Base-by-base conservation (phyloP, 2,329 filamentous ascomycete species). In the Knufia petricola region DNA sequence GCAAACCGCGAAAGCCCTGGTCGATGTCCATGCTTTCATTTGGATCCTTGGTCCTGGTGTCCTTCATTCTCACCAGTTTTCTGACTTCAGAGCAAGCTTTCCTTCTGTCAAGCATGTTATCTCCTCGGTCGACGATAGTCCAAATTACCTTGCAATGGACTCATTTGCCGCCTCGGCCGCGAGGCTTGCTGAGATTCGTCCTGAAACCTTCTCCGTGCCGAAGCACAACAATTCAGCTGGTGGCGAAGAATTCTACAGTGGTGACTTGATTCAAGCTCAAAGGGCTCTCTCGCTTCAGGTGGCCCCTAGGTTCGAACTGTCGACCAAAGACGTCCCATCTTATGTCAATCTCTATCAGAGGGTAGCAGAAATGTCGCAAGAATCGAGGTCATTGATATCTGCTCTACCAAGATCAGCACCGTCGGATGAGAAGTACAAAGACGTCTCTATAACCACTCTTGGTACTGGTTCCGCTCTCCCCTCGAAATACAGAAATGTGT, bases 401-500 rank as follows among this genome's bases (percentile, higher is more conserved):
- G n/a, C 19, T 4, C 24, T 26, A 13, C 3, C 9, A 6, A n/a
- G 20, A 3, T 7, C 19, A n/a, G 6, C 20, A 4, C 6, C 31
- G 38, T 38, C 32, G 12, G 34, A 13, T 13, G 21, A 47, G 23
- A 9, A 32, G 13, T 48, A 42, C 28, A 23, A 48, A 17, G 46
- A 48, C 21, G 24, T 48, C 17, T 23, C 37, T 64, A 79, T 98
- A 42, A 83, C 89, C 32, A 80, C 88, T 1, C 76, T 98, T 0
- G 92, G 92, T 4, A 98, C 92, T 2, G 92, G 92, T 7, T 96
- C 90, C 2, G 85, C 90, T 0, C 64, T 85, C 13, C 92, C 92
- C 1, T 94, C 87, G 28, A 94, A 94, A 63, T 92, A 95, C 65
- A 85, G 92, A 59, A 98, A 96, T 63, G 92, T 98, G 17, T 95